Percentiles rank a stretch among this genome's conserved stretches.
phyloP scores from a whole-genome alignment of 352 stramenopile genomes.

The Phytophthora brassicae region DNA sequence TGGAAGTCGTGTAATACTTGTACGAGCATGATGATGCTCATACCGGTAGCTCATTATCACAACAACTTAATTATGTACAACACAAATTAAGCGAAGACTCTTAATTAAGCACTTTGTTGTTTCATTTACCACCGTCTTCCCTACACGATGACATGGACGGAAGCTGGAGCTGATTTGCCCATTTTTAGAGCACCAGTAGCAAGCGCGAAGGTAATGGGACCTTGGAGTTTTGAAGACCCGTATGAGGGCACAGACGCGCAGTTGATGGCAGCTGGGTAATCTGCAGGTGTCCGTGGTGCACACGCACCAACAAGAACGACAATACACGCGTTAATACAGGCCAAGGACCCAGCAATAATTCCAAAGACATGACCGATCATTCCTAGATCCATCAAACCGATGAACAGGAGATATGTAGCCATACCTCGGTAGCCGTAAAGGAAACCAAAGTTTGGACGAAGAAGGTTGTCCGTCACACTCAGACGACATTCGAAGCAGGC shows the following conservation, averaged over 20 bases:
- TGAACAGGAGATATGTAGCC: slow-evolving; percentile 53
- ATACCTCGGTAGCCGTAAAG: slow-evolving; percentile 58
- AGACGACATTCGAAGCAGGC: slow-evolving; percentile 60
- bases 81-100: too few species aligned
- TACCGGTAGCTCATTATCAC: too few species aligned
- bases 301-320: slow-evolving; percentile 40
- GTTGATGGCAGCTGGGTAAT: slow-evolving; percentile 29
- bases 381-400: slow-evolving; percentile 60
- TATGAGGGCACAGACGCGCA: slow-evolving; percentile 23
- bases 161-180: slow-evolving; percentile 5
- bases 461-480: slow-evolving; percentile 38
- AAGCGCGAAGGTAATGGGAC: slow-evolving; percentile 29
- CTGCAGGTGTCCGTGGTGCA: slow-evolving; percentile 11
- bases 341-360: slow-evolving; percentile 32
- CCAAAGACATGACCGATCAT: slow-evolving; percentile 49
- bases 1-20: too few species aligned
- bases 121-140: not conserved
- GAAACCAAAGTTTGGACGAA: slow-evolving; percentile 64
- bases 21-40: too few species aligned
- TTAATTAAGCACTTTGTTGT: not conserved
- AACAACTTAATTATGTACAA: too few species aligned
- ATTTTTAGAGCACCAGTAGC: slow-evolving; percentile 28
- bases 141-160: slow-evolving; percentile 26
- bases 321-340: slow-evolving; percentile 46
- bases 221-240: slow-evolving; percentile 27